These are phyloP conservation scores for Populus tomentosa DNA, from an alignment of 441 rosid species.

Conservation along the genomic window DNA sequence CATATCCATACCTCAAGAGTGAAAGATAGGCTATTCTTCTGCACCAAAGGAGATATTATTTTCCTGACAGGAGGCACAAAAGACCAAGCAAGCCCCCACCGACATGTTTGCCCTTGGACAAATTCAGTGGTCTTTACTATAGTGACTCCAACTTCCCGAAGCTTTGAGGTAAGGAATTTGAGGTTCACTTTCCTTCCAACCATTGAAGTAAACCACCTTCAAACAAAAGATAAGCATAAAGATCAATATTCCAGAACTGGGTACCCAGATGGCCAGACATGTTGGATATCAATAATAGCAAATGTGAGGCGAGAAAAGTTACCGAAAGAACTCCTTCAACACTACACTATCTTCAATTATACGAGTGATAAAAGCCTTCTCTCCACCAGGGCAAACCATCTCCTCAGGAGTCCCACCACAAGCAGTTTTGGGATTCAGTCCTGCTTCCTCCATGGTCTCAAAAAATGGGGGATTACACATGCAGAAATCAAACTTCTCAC, in stretches of 20 bases:
- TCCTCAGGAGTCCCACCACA: constrained; percentile 89
- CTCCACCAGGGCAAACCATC: constrained; percentile 96
- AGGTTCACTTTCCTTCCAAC: constrained; percentile 87
- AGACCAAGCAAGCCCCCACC: constrained; percentile 99
- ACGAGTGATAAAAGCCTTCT: constrained; percentile 68
- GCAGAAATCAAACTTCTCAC: constrained; percentile 88
- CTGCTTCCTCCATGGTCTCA: constrained; percentile 72
- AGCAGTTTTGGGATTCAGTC: constrained; percentile 87
- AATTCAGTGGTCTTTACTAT: constrained; percentile 89
- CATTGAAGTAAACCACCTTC: constrained; percentile 93
- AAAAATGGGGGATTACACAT: constrained; percentile 99
- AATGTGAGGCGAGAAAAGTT: not conserved
- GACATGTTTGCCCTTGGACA: constrained; percentile 85
- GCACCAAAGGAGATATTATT: constrained; percentile 44
- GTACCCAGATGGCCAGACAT: not conserved
- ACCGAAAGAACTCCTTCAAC: constrained; percentile 69
- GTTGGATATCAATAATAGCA: constrained; percentile 4
- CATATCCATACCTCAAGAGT: constrained; percentile 65
- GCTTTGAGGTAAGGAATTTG: constrained; percentile 66
- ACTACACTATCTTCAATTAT: constrained; percentile 72
- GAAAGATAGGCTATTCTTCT: constrained; percentile 51
- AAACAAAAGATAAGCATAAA: constrained; percentile 3
- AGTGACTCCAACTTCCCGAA: constrained; percentile 66
- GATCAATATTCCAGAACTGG: not conserved
- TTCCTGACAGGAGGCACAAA: constrained; percentile 61